Percentiles rank a stretch among this genome's conserved stretches.
Evolutionary conservation across 768 basidiomycete genomes (phyloP).

Genomic region (Candolleomyces aberdarensis): DNA sequence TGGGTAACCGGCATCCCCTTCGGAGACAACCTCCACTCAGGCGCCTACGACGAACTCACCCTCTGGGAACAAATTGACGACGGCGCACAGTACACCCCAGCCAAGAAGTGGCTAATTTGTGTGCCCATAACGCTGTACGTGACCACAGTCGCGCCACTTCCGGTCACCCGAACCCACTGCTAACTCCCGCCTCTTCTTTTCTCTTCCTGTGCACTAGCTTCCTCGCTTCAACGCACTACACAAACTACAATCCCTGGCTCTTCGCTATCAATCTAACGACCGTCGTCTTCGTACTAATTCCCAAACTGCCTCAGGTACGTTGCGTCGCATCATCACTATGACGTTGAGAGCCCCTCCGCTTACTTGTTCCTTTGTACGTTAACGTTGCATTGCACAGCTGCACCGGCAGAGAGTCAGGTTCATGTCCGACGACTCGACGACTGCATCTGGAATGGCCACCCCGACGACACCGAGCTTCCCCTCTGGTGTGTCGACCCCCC

Average conservation of each 20-base stretch:
- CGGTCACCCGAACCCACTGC: background rate
- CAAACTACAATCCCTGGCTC: conserved; percentile 90
- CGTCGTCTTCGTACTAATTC: conserved; percentile 76
- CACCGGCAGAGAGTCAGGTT: conserved; percentile 83
- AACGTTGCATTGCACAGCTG: conserved; percentile 42
- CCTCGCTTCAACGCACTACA: conserved; percentile 96
- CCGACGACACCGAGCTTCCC: conserved; percentile 60
- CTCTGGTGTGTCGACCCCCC: conserved; percentile 46
- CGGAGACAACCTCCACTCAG: conserved; percentile 79
- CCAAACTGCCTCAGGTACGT: conserved; percentile 91
- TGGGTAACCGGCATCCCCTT: conserved; percentile 98
- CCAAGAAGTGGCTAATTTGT: conserved; percentile 94
- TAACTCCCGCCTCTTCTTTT: background rate
- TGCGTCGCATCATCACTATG: conserved; percentile 3
- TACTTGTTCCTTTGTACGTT: background rate
- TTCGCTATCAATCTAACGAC: conserved; percentile 90
- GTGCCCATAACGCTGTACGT: conserved; percentile 87
- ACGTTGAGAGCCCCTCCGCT: background rate
- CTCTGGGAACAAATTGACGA: conserved; percentile 99
- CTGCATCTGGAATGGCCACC: conserved; percentile 62
- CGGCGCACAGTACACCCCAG: conserved; percentile 97
- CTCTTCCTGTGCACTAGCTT: conserved; percentile 51
- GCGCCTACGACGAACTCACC: conserved; percentile 96
- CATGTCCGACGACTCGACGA: conserved; percentile 44
- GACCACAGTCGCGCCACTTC: background rate